Percentiles rank a stretch among this genome's conserved stretches.
Conservation (phyloP, 768 basidiomycete genomes). For the Auricularia heimuer region DNA sequence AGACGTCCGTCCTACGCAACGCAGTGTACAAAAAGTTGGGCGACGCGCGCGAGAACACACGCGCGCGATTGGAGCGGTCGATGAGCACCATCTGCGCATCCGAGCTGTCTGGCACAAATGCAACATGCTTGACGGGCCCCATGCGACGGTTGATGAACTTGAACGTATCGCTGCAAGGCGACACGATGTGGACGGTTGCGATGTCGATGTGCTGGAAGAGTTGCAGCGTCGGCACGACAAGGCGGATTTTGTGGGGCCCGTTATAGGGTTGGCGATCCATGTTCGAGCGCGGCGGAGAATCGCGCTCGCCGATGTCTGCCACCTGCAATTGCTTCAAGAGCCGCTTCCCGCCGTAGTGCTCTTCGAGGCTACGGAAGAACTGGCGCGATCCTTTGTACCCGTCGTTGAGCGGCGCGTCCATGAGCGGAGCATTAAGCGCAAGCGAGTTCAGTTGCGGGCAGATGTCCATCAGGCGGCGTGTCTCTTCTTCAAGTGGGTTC, state of each 20-base stretch:
- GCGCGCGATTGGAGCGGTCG: not conserved
- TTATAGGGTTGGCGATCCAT: not conserved
- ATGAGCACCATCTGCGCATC: not conserved
- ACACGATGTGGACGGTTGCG: not conserved
- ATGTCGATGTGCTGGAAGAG: slow-evolving; percentile 1
- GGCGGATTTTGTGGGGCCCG: not conserved
- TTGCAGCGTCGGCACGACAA: not conserved
- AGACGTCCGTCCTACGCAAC: not conserved
- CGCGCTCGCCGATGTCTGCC: not conserved
- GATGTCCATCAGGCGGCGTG: not conserved
- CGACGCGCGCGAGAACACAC: not conserved
- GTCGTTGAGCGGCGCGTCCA: not conserved
- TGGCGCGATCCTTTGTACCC: not conserved
- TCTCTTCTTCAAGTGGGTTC: not conserved
- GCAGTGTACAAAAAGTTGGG: not conserved
- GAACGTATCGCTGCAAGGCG: not conserved
- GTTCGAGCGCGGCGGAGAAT: not conserved
- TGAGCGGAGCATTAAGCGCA: not conserved
- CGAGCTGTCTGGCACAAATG: not conserved
- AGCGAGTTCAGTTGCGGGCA: not conserved
- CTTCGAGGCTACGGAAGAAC: not conserved
- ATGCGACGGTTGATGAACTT: not conserved
- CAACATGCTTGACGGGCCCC: not conserved
- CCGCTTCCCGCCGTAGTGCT: not conserved
- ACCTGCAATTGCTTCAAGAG: not conserved